phyloP scores from a whole-genome alignment of 495 filamentous ascomycete species.

The Neurospora hispaniola region DNA sequence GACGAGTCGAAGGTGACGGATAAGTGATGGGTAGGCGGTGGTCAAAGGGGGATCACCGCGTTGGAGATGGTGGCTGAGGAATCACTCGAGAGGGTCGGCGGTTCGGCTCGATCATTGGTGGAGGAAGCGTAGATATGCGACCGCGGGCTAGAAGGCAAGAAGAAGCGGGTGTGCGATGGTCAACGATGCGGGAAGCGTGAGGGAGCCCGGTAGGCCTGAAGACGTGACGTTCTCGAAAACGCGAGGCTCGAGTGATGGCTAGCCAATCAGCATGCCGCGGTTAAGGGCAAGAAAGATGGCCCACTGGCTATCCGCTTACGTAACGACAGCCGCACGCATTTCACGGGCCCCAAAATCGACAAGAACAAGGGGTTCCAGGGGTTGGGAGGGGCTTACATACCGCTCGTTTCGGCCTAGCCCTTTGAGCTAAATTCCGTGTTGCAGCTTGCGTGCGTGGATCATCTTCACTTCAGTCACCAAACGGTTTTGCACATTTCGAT shows the following conservation, averaged over 20 bases:
- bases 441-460: background rate
- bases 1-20: constrained; percentile 3
- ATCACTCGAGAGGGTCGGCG: constrained; percentile 11
- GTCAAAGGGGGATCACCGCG: constrained; percentile 6
- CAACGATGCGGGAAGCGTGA: constrained; percentile 16
- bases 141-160: constrained; percentile 9
- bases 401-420: background rate
- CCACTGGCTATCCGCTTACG: constrained; percentile 9
- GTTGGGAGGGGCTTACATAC: background rate
- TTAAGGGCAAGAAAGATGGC: constrained; percentile 1
- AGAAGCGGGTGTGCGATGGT: constrained; percentile 9
- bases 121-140: constrained; percentile 9
- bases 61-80: constrained; percentile 11
- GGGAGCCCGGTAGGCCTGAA: constrained; percentile 8
- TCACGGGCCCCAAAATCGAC: background rate
- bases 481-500: background rate
- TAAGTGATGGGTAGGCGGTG: background rate
- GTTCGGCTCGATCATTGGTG: constrained; percentile 10
- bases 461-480: background rate
- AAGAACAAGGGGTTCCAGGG: background rate
- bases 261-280: constrained; percentile 2
- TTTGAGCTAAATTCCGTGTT: background rate
- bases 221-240: constrained; percentile 29
- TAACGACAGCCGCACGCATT: constrained; percentile 7
- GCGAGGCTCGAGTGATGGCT: constrained; percentile 11